Evolutionary conservation across 2,329 filamentous ascomycete species (phyloP), one percentile per base, ranked within the genome.

Genomic region (Arthrobotrys sinensis): DNA sequence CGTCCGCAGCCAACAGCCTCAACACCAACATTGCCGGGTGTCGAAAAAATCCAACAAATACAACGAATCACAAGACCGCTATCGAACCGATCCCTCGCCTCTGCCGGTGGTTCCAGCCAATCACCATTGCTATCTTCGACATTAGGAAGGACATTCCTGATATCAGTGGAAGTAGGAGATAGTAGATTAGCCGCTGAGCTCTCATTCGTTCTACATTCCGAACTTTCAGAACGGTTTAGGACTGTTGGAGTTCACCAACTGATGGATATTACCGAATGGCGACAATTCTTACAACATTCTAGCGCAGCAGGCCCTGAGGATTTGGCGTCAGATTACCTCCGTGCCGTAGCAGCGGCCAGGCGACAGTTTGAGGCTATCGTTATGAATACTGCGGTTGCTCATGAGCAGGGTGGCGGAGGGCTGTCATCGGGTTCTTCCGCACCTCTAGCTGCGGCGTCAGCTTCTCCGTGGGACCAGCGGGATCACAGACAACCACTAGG

Each of bases 31-130:
- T 46, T 73, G 79, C 53, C 62, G 81, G 52, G 76, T 79, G 40
- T 64, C 72, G 65, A 77, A 32, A 65, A 70, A 21, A 84, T 83
- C 78, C 82, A 80, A 14, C 83, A 78, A 65, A 76, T 76, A 76
- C 72, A 76, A 76, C 72, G 72, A 76, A 76, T 76, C 72, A 76
- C 72, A 69, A 36, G 71, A 65, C 64, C 71, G n/a, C 14, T 76
- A 19, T 76, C 71, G 62, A 68, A 46, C 46, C 55, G 72, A 28
- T 55, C 72, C 55, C 40, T 45, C 36, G 50, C 72, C 7, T 46
- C 64, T 46, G 4, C 71, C 24, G 53, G 65, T 45, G 46, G 53
- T 40, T 36, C 46, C 64, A 32, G 36, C 48, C 46, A 52, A 38
- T 40, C 55, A 28, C 16, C 53, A 34, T 38, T 21, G 28, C 21